Conservation (phyloP, 306 rosid genomes). For the Myrica gale region DNA sequence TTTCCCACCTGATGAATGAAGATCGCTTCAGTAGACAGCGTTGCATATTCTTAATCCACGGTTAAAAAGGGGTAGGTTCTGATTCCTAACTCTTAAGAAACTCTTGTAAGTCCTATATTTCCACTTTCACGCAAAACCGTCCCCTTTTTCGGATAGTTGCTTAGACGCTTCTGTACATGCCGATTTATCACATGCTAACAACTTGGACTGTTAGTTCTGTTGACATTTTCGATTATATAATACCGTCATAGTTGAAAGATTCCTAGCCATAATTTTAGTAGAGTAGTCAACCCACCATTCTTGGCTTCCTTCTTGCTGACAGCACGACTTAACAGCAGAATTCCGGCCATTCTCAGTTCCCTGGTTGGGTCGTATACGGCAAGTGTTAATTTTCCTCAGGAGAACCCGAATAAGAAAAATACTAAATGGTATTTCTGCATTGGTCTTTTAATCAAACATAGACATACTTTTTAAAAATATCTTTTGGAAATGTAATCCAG, state of each 20-base stretch:
- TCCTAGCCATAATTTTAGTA: slow-evolving; percentile 10
- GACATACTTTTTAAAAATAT: too few relatives aligned
- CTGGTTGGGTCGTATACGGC: too few relatives aligned
- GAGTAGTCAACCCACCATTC: not conserved
- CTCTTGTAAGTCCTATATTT: not conserved
- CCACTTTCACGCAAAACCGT: not conserved
- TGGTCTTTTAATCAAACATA: too few relatives aligned
- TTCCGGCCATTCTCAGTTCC: too few relatives aligned
- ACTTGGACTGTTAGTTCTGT: not conserved
- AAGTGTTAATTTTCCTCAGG: not conserved
- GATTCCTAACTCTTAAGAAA: not conserved
- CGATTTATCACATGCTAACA: slow-evolving; percentile 2
- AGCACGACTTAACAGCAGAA: too few relatives aligned
- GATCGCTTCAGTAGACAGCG: slow-evolving; percentile 6
- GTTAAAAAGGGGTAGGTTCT: not conserved
- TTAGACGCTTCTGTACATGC: slow-evolving; percentile 17
- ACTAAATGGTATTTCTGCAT: not conserved
- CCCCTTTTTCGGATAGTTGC: not conserved
- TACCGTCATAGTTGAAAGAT: not conserved
- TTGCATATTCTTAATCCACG: not conserved
- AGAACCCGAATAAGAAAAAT: not conserved
- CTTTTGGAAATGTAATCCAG: too few relatives aligned
- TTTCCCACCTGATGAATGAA: slow-evolving; percentile 77
- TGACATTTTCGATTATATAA: not conserved
- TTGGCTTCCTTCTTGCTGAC: not conserved